Base-by-base conservation (phyloP, 2,329 filamentous ascomycete species). In the Cladosporium oxysporum region DNA sequence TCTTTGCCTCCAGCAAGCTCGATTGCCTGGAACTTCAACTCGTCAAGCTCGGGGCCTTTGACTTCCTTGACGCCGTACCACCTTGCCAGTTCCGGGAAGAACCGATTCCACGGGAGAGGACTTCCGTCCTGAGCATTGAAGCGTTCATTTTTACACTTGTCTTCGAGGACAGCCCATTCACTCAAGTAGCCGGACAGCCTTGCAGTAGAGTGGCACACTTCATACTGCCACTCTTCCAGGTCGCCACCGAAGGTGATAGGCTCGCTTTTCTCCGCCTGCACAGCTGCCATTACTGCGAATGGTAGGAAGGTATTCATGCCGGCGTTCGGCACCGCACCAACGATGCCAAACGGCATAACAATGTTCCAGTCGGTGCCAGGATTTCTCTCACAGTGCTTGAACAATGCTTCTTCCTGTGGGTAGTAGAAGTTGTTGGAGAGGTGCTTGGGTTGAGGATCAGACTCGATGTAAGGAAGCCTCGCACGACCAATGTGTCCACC, bases 351-450 rank as follows among this genome's bases (percentile, higher is more conserved):
- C 0, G 83, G 83, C 65, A 79, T 78, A 8, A 78, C 77, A 11
- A 83, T 72, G 65, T 80, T 83, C 80, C 80, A 85, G 12, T 67
- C 66, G 3, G 73, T 71, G 18, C 65, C 65, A 11, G 79, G 70
- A 5, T 73, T 68, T 11, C 52, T 29, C 14, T 71, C 64, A 69
- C 81, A 82, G 69, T 76, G 84, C 0, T 73, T 69, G 49, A 72
- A 75, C 5, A 85, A 76, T 5, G 73, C 72, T 65, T 84, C 82
- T 73, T 85, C 82, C 71, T 85, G 83, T 0, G 76, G 70, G 68
- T 84, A 85, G 76, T 85, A 85, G 71, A 85, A 85, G 72, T 85
- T 84, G 1, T 79, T 77, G 63, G 81, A 79, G 0, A 82, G 75
- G 6, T 71, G 68, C 4, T 82, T 74, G 7, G 81, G 65, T 28